Evolutionary conservation across 2,329 filamentous ascomycete genomes (phyloP).

Genomic region (Dactylellina haptotyla): DNA sequence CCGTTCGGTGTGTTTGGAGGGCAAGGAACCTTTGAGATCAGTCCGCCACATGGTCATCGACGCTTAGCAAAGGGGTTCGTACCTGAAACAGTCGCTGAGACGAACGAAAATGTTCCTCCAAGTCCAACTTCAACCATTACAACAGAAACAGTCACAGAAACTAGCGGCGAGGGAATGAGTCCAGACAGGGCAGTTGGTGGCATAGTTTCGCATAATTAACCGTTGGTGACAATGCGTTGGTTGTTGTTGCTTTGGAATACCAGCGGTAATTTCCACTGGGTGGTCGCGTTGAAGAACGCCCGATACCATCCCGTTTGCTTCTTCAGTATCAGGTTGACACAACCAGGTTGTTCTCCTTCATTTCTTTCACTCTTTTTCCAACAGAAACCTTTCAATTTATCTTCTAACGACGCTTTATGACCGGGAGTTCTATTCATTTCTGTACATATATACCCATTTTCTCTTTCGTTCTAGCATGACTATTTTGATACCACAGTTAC

Average conservation of each 20-base stretch:
- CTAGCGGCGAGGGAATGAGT: constrained; percentile 28
- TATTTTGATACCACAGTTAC: constrained; percentile 12
- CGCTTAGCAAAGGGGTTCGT: constrained; percentile 20
- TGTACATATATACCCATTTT: constrained; percentile 43
- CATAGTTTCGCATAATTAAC: background rate
- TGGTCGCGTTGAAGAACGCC: background rate
- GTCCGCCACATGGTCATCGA: constrained; percentile 8
- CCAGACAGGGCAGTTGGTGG: constrained; percentile 4
- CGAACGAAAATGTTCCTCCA: constrained; percentile 17
- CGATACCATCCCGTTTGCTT: no score
- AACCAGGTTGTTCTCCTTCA: background rate
- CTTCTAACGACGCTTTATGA: constrained; percentile 44
- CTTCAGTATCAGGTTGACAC: background rate
- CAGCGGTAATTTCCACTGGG: no score
- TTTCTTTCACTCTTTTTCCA: background rate
- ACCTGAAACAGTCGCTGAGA: constrained; percentile 47
- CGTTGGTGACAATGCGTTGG: no score
- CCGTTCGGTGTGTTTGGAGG: constrained; percentile 11
- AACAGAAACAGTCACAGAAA: constrained; percentile 22
- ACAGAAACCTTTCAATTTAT: background rate
- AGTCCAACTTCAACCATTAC: constrained; percentile 39
- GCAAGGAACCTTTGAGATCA: background rate
- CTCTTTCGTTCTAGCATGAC: constrained; percentile 15
- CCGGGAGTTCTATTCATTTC: constrained; percentile 39
- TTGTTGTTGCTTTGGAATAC: no score